These are phyloP conservation scores for Salix brachista DNA, from an alignment of 345 rosid species.

Conservation along the genomic window DNA sequence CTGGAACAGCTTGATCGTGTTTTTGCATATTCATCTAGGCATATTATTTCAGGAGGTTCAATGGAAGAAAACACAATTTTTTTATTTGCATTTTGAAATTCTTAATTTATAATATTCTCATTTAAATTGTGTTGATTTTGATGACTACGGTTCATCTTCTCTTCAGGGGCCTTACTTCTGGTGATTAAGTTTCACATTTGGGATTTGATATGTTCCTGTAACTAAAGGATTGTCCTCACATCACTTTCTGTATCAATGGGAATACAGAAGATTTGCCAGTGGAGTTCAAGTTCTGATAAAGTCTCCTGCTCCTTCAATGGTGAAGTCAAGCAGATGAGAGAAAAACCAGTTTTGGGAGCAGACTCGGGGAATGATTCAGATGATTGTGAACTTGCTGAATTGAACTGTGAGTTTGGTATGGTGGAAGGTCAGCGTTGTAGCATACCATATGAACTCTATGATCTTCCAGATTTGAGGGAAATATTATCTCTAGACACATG, in stretches of 20 bases:
- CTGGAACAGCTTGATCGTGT: not conserved
- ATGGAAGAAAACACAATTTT: not conserved
- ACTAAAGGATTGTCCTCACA: constrained; percentile 12
- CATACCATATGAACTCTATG: constrained; percentile 60
- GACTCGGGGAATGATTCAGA: constrained; percentile 43
- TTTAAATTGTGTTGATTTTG: not conserved
- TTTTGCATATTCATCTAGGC: not conserved
- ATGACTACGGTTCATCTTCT: constrained; percentile 10
- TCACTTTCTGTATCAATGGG: constrained; percentile 30
- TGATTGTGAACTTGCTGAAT: constrained; percentile 34
- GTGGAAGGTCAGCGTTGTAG: constrained; percentile 52
- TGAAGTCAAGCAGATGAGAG: constrained; percentile 24
- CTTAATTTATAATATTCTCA: not conserved
- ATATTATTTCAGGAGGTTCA: not conserved
- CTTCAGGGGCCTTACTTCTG: constrained; percentile 22
- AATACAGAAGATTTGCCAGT: constrained; percentile 31
- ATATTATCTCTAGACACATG: constrained; percentile 58
- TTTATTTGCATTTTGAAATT: not conserved
- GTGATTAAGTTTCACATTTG: constrained; percentile 3
- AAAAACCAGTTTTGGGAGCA: constrained; percentile 20
- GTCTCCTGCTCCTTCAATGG: constrained; percentile 14
- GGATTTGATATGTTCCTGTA: constrained; percentile 12
- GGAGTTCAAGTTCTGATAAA: constrained; percentile 18
- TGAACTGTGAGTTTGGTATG: constrained; percentile 48
- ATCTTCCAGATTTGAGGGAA: constrained; percentile 53